Evolutionary conservation across 2,329 filamentous ascomycete species (phyloP), one percentile per base, ranked within the genome.

Genomic region (Fulvia fulva): DNA sequence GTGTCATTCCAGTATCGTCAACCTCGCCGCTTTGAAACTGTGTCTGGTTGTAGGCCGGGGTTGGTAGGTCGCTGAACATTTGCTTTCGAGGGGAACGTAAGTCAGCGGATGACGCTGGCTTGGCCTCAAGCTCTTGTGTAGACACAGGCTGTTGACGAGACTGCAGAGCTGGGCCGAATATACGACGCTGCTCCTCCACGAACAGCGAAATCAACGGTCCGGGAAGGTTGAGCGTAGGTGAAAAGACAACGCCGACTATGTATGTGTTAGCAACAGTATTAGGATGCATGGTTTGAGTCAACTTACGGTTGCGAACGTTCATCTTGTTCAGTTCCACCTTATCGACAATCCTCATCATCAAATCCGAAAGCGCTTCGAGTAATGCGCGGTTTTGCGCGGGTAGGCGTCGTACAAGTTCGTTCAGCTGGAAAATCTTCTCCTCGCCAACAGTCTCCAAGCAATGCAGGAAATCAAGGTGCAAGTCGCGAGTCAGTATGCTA

Each of bases 301-400:
- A 30, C 74, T 71, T 67, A 77, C 74, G 78, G 70, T 99, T 99
- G 65, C 93, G 87, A 54, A 97, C 90, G 11, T 90, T 97, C 94
- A 99, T 99, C 80, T 97, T 97, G 79, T 99, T 99, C 62, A 88
- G 80, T 67, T 90, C 87, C 6, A 91, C 81, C 67, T 97, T 91
- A 74, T 94, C 91, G 70, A 97, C 91, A 67, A 99, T 93, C 69
- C 89, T 88, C 70, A 96, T 90, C 67, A 99, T 77, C 76, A 96
- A 97, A 3, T 89, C 85, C 50, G 93, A 90, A 56, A 99, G 78
- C 63, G 95, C 91, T 68, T 88, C 87, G 41, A 99, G 80, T 45
- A 99, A 79, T 2, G 89, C 87, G 49, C 87, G 84, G 63, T 99
- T 99, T 34, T 88, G 85, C 60, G 83, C 80, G 0, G 94, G 94